These are phyloP conservation scores for Tremella mesenterica DNA, from an alignment of 768 basidiomycete genomes.

Conservation along the genomic window DNA sequence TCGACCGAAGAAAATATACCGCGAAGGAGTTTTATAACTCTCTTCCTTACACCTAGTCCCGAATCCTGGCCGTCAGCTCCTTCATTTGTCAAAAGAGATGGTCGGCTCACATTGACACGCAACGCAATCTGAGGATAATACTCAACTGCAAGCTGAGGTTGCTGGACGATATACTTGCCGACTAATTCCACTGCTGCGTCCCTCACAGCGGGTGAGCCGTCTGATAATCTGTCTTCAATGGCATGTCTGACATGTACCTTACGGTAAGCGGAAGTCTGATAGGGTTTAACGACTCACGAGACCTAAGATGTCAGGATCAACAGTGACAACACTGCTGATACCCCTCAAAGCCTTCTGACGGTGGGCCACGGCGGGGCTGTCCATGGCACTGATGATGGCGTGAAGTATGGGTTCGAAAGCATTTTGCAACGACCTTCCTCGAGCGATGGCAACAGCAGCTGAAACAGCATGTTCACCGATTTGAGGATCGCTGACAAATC, in stretches of 20 bases:
- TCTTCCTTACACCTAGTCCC: slow-evolving; percentile 83
- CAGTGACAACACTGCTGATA: slow-evolving; percentile 77
- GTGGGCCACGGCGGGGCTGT: slow-evolving; percentile 80
- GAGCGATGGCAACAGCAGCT: slow-evolving; percentile 17
- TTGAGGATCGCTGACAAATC: slow-evolving; percentile 18
- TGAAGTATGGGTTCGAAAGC: slow-evolving; percentile 78
- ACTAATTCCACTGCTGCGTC: slow-evolving; percentile 95
- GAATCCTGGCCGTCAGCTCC: slow-evolving; percentile 59
- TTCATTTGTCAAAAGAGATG: slow-evolving; percentile 7
- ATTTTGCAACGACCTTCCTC: slow-evolving; percentile 51
- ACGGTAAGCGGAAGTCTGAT: neutral
- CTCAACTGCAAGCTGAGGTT: slow-evolving; percentile 74
- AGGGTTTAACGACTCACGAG: slow-evolving; percentile 50
- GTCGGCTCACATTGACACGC: slow-evolving; percentile 80
- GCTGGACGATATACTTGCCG: slow-evolving; percentile 91
- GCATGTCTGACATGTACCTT: slow-evolving; percentile 58
- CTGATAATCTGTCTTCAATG: slow-evolving; percentile 81
- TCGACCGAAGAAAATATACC: slow-evolving; percentile 63
- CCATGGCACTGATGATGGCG: slow-evolving; percentile 67
- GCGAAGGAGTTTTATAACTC: slow-evolving; percentile 89
- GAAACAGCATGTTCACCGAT: slow-evolving; percentile 13
- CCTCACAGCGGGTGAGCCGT: slow-evolving; percentile 86
- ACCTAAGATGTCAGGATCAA: slow-evolving; percentile 73
- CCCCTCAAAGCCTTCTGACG: slow-evolving; percentile 88
- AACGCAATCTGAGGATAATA: slow-evolving; percentile 84